Evolutionary conservation across 1,284 basidiomycete species (phyloP), one percentile per base, ranked within the genome.

Genomic region (Ganoderma boninense): DNA sequence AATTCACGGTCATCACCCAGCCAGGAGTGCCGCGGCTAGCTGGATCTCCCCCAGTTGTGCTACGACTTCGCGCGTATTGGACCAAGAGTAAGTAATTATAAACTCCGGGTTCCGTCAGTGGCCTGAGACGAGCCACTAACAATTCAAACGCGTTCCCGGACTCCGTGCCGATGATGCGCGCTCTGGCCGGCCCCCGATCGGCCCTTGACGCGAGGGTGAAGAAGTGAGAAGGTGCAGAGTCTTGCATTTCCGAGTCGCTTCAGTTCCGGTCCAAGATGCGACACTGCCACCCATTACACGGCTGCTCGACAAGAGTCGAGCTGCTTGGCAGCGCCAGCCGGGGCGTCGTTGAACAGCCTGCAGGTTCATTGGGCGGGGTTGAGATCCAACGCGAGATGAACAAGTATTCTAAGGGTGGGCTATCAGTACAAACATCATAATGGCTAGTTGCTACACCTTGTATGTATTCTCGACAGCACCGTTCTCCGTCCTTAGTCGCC

Each of bases 191-290:
- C 44, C 20, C 20, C 20, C 44, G 44, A 46, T 46, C 8, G 56
- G 16, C 38, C 44, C 3, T 26, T 35, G 32, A 67, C 14, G 59
- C 65, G 65, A 70, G 40, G 46, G 71, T 70, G 71, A 68, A 73
- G 71, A 61, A 62, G 60, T 35, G 56, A 57, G 56, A 57, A 57
- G 23, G 52, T 57, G n/a, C 8, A 23, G 4, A 32, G 26, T 26
- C 23, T 35, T 35, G 56, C 56, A 35, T n/a, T 46, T 46, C 44
- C 20, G 44, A 46, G 44, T n/a, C 44, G 44, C 56, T 32, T 29
- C 23, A 7, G 16, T 23, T 20, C 59, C 16, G 42, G 16, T 38
- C n/a, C 20, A 62, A 49, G 65, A 69, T 66, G 66, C 46, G n/a
- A 52, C 66, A 70, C 69, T 69, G 66, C 71, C 57, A 35, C 64